These are phyloP conservation scores for Gossypium stocksii DNA, from an alignment of 345 rosid species.

Conservation along the genomic window DNA sequence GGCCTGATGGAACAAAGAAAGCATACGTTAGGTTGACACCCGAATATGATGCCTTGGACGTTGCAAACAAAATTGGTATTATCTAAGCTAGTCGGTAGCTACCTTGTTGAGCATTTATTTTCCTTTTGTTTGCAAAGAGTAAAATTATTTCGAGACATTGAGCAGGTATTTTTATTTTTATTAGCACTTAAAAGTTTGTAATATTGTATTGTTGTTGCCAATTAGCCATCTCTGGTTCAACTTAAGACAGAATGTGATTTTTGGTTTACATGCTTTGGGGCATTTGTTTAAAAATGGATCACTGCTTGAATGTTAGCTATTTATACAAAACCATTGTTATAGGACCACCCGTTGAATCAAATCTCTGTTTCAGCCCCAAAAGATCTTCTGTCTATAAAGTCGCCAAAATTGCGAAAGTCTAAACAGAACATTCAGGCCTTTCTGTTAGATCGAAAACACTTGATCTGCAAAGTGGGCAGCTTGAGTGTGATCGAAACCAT, in stretches of 20 bases:
- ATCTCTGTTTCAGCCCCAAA: neutral
- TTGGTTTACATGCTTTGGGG: neutral
- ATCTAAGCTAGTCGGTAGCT: conserved; percentile 34
- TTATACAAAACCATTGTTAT: neutral
- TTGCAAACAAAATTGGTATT: conserved; percentile 95
- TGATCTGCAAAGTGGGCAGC: conserved; percentile 38
- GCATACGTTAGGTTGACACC: conserved; percentile 90
- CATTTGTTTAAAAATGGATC: neutral
- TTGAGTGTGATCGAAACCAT: conserved; percentile 40
- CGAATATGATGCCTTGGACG: conserved; percentile 86
- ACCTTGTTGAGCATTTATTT: neutral
- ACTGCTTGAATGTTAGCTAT: neutral
- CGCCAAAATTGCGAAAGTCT: conserved; percentile 13
- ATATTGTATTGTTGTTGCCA: neutral
- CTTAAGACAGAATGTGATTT: neutral
- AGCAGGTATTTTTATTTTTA: neutral
- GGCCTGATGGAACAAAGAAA: conserved; percentile 96
- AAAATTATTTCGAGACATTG: conserved; percentile 11
- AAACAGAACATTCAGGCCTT: conserved; percentile 13
- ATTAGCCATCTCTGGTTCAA: neutral
- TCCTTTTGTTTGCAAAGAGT: conserved; percentile 14
- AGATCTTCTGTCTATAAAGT: conserved; percentile 27
- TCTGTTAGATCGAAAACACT: neutral
- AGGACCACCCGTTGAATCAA: neutral
- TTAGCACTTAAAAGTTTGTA: neutral